Conservation (phyloP, 148 eudicot species). For the Arctostaphylos glauca region DNA sequence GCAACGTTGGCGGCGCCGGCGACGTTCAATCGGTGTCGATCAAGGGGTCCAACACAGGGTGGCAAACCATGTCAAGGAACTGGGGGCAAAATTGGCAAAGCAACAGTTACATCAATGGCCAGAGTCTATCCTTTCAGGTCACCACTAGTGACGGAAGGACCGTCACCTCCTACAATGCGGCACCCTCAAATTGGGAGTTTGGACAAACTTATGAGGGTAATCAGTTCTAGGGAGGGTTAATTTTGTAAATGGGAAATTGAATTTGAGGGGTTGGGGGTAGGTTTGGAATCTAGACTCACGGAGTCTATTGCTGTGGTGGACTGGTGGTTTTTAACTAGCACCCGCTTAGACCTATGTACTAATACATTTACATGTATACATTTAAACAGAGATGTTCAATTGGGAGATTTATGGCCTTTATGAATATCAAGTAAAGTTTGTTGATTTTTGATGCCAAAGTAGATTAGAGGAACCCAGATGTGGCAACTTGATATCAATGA, state of each 20-base stretch:
- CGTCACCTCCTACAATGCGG: slow-evolving; percentile 28
- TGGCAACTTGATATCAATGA: background rate
- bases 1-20: slow-evolving; percentile 37
- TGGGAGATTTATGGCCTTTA: background rate
- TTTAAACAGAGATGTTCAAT: background rate
- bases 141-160: slow-evolving; percentile 38
- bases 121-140: slow-evolving; percentile 27
- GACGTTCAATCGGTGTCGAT: slow-evolving; percentile 30
- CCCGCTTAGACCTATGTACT: slow-evolving; percentile 37
- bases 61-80: slow-evolving; percentile 38
- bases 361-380: background rate
- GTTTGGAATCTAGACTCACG: slow-evolving; percentile 13
- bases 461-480: background rate
- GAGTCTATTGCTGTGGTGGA: slow-evolving; percentile 38
- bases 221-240: slow-evolving; percentile 13
- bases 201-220: slow-evolving; percentile 35
- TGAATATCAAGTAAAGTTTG: background rate
- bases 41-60: slow-evolving; percentile 35
- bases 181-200: slow-evolving; percentile 32
- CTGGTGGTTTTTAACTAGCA: slow-evolving; percentile 21
- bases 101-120: slow-evolving; percentile 30
- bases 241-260: background rate
- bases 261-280: background rate
- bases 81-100: slow-evolving; percentile 47
- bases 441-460: background rate